A percentile compares a stretch with the other conserved stretches of the same genome.
These are phyloP conservation scores for Chaetomiaceae sp. DNA, from an alignment of 2,329 filamentous ascomycete genomes.

Conservation along the genomic window DNA sequence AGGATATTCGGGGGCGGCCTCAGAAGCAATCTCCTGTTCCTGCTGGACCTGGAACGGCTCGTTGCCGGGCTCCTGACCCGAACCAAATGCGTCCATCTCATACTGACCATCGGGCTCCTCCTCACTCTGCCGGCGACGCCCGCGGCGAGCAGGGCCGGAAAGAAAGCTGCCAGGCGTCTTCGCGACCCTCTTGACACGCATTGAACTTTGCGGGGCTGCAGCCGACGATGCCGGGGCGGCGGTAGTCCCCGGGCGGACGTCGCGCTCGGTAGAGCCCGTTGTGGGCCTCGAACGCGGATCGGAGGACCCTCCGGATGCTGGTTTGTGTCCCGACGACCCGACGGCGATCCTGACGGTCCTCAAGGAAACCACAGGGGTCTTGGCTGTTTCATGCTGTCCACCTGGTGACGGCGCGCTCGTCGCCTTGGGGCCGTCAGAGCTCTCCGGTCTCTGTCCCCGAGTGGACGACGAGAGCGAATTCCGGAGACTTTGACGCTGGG, in stretches of 20 bases:
- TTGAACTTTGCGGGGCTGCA: slow-evolving; percentile 62
- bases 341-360: slow-evolving; percentile 52
- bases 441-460: slow-evolving; percentile 23
- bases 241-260: slow-evolving; percentile 44
- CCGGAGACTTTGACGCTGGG: slow-evolving; percentile 42
- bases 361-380: slow-evolving; percentile 49
- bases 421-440: slow-evolving; percentile 29
- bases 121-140: slow-evolving; percentile 61
- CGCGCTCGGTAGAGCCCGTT: slow-evolving; percentile 41
- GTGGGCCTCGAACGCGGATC: slow-evolving; percentile 33
- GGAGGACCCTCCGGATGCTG: slow-evolving; percentile 35
- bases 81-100: slow-evolving; percentile 29
- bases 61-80: slow-evolving; percentile 21
- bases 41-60: slow-evolving; percentile 36
- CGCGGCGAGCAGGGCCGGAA: slow-evolving; percentile 73
- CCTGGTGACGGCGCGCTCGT: slow-evolving; percentile 24
- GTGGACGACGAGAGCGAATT: slow-evolving; percentile 43
- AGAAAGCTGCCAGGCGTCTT: slow-evolving; percentile 73
- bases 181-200: slow-evolving; percentile 71
- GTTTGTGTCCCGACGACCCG: slow-evolving; percentile 45
- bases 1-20: slow-evolving; percentile 43
- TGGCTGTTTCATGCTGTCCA: slow-evolving; percentile 30
- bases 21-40: slow-evolving; percentile 38
- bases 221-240: slow-evolving; percentile 46
- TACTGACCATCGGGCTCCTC: slow-evolving; percentile 51